phyloP scores from a whole-genome alignment of 306 rosid genomes.

The Calophaca sinica region DNA sequence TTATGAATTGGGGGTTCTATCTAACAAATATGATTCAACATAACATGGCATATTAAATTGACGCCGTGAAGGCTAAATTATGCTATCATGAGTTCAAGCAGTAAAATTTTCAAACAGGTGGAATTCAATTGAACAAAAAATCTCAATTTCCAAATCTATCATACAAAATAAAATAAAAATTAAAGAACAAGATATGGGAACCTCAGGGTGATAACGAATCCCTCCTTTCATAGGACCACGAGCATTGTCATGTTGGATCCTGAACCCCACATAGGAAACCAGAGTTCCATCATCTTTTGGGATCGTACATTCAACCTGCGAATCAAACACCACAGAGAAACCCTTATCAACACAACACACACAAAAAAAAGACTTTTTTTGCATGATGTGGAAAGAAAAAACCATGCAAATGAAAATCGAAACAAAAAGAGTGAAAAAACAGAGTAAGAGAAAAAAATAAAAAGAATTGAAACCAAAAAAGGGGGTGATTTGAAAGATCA shows the following conservation, averaged over 20 bases:
- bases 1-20: constrained; percentile 15
- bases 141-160: constrained; percentile 36
- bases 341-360: too few species aligned
- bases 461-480: not conserved
- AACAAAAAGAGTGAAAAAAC: not conserved
- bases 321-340: not conserved
- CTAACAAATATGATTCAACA: constrained; percentile 4
- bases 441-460: not conserved
- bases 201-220: constrained; percentile 84
- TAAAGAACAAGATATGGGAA: constrained; percentile 2
- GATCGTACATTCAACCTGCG: constrained; percentile 80
- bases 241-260: constrained; percentile 86
- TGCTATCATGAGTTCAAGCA: constrained; percentile 23
- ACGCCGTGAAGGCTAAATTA: not conserved
- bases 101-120: constrained; percentile 3
- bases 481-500: not conserved
- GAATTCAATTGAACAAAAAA: constrained; percentile 36
- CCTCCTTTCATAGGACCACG: constrained; percentile 94
- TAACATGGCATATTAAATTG: not conserved
- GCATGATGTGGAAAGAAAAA: not conserved
- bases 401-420: constrained; percentile 20
- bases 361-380: not conserved
- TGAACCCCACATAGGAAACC: constrained; percentile 73
- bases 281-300: constrained; percentile 80
- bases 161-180: not conserved